Evolutionary conservation across 1,284 basidiomycete genomes (phyloP), one percentile per base, ranked within the genome.

Genomic region (Sphagnurus paluster): DNA sequence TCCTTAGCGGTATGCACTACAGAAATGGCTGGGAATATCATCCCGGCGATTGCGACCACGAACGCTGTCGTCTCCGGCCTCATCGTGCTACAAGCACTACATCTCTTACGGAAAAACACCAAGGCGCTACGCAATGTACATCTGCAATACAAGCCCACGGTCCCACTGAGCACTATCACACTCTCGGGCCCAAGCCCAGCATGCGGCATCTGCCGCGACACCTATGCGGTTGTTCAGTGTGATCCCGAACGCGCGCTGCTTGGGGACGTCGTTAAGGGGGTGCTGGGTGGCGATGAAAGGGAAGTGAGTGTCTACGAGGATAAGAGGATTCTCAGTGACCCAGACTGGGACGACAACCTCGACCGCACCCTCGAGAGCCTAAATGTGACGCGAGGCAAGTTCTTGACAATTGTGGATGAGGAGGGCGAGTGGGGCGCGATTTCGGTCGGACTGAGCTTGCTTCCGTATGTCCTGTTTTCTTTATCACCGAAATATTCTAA

Each of bases 21-120:
- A 94, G 94, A 98, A 71, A 98, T 98, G 91, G 97, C 97, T 0
- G 96, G 97, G 9, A 99, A 99, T 70, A 99, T 99, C 64, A 98
- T 97, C 52, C 97, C 97, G 1, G 97, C 97, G 1, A 98, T 99
- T 56, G 97, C 97, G 2, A 98, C 97, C 0, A 99, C 97, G 6
- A 99, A 99, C 65, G 97, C 97, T 10, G 91, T 99, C 66, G 85
- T 98, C 54, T 90, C 97, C 0, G 97, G 95, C 0, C 74, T 97
- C 26, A 92, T 98, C 56, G 93, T 98, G 13, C 76, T 98, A 39
- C 95, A 98, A 67, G 90, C 94, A 0, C 69, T 98, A 10, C 85
- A 93, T 48, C 75, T 97, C 21, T 76, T 98, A 26, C 77, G 79
- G 21, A 79, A 79, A 55, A 76, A 82, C 3, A 79, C 84, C 58